Evolutionary conservation across 2,329 filamentous ascomycete species (phyloP).

Genomic region (Ophiognomonia clavigignenti-juglandacearum): DNA sequence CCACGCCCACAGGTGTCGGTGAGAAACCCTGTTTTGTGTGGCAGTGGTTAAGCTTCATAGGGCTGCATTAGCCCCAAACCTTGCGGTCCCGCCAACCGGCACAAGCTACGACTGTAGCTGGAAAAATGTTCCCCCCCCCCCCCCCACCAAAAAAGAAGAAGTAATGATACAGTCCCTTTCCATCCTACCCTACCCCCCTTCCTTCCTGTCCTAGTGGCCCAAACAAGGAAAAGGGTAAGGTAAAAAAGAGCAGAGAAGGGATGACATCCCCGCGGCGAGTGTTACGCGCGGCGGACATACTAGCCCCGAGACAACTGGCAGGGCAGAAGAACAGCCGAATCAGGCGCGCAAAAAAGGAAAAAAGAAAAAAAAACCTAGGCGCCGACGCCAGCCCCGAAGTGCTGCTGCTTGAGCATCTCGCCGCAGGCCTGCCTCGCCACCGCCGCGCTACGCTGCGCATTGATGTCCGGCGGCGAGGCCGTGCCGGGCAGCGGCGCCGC

Average conservation of each 20-base stretch:
- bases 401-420: slow-evolving; percentile 25
- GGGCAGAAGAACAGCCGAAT: no score
- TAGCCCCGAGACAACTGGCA: not conserved
- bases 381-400: not conserved
- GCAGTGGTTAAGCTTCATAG: not conserved
- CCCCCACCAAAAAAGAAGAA: not conserved
- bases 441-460: slow-evolving; percentile 27
- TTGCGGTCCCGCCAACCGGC: not conserved
- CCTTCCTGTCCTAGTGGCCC: no score
- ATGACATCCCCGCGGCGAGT: no score
- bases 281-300: no score
- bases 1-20: not conserved
- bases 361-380: not conserved
- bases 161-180: no score
- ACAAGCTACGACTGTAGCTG: not conserved
- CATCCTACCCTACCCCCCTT: no score
- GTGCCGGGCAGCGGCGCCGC: no score
- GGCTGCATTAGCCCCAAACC: slow-evolving; percentile 4
- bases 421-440: slow-evolving; percentile 34
- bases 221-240: no score
- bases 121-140: not conserved
- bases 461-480: slow-evolving; percentile 16
- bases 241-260: no score
- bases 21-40: not conserved
- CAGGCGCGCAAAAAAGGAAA: not conserved